These are phyloP conservation scores for Ramularia endophylla DNA, from an alignment of 2,329 filamentous ascomycete genomes.

Conservation along the genomic window DNA sequence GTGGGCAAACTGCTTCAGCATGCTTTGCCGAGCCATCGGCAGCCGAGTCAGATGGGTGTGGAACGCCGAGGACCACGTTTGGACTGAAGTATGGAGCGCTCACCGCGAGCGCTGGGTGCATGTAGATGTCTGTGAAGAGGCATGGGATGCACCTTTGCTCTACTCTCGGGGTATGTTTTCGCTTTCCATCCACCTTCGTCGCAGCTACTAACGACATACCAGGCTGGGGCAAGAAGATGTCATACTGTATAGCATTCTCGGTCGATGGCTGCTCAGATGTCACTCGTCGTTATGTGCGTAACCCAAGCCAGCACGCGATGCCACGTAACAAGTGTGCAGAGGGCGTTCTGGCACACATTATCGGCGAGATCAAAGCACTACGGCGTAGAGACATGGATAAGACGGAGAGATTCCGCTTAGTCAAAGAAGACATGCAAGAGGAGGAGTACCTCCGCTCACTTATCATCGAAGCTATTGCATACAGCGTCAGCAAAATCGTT, in stretches of 20 bases:
- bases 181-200: constrained; percentile 1
- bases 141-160: constrained; percentile 88
- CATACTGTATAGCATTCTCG: constrained; percentile 94
- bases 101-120: constrained; percentile 95
- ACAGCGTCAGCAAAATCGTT: constrained; percentile 64
- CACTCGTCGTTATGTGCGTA: constrained; percentile 64
- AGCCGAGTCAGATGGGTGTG: constrained; percentile 94
- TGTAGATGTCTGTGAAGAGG: constrained; percentile 88
- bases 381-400: constrained; percentile 80
- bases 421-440: constrained; percentile 73
- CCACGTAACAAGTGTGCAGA: constrained; percentile 77
- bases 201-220: constrained; percentile 15
- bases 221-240: constrained; percentile 94
- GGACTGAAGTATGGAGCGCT: constrained; percentile 96
- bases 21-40: constrained; percentile 91
- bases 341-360: constrained; percentile 83
- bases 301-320: constrained; percentile 61
- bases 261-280: constrained; percentile 72
- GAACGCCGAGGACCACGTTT: constrained; percentile 96
- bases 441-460: constrained; percentile 69
- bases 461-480: constrained; percentile 66
- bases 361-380: constrained; percentile 82
- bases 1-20: constrained; percentile 98
- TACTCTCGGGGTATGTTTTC: constrained; percentile 69
- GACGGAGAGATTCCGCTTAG: constrained; percentile 72